These are phyloP conservation scores for Thinopyrum obtusiflorum DNA, from an alignment of 202 grass and related monocot genomes.

Conservation along the genomic window DNA sequence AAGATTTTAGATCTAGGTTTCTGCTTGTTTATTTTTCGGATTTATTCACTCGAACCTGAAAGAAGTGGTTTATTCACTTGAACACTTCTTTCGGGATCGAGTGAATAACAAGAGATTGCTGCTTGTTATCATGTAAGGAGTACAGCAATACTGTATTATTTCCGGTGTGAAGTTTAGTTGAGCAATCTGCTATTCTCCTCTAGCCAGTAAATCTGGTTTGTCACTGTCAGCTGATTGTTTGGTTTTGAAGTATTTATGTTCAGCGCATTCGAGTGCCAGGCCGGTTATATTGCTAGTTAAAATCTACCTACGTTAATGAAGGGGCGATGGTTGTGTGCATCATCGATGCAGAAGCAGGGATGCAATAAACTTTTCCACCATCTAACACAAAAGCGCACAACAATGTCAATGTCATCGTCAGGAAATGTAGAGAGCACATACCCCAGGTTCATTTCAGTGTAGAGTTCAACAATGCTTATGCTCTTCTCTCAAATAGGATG, in stretches of 20 bases:
- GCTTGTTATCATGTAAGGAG: background rate
- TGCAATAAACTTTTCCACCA: too few relatives aligned
- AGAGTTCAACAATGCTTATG: background rate
- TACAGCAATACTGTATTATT: too few relatives aligned
- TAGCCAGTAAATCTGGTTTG: background rate
- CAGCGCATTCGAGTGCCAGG: background rate
- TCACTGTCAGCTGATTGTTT: background rate
- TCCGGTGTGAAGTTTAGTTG: too few relatives aligned
- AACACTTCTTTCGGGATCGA: background rate
- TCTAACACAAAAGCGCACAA: background rate
- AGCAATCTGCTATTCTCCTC: background rate
- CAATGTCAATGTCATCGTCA: background rate
- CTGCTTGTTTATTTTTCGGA: too few relatives aligned
- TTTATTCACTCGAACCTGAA: too few relatives aligned
- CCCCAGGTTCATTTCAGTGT: background rate
- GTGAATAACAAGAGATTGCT: background rate
- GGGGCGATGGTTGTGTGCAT: background rate
- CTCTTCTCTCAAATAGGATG: background rate
- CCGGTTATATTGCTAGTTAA: background rate
- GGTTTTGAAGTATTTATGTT: background rate
- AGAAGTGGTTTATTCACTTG: too few relatives aligned
- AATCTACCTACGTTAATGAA: background rate
- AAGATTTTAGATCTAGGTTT: background rate
- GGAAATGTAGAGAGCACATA: background rate
- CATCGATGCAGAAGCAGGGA: too few relatives aligned